Conservation (phyloP, 176 grass and related monocot species). For the Urochloa ruziziensis region DNA sequence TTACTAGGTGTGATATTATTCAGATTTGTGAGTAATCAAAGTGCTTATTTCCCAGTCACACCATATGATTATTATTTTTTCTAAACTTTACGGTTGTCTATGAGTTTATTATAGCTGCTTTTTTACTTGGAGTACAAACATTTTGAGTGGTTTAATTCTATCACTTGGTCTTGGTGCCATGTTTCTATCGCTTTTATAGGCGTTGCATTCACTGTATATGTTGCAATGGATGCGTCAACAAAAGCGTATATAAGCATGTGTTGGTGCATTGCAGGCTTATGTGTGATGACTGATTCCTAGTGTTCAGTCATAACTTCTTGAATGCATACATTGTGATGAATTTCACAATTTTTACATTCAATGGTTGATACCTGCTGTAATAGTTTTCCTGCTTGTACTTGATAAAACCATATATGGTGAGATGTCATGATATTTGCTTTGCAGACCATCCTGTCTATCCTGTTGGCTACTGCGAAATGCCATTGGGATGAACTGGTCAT, state of each 20-base stretch:
- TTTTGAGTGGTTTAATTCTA: neutral
- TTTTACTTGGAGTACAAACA: neutral
- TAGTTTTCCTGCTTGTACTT: too few relatives aligned
- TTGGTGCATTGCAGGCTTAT: constrained; percentile 36
- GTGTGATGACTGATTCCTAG: constrained; percentile 3
- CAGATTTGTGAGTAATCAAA: too few relatives aligned
- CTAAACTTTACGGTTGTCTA: too few relatives aligned
- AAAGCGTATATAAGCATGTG: constrained; percentile 48
- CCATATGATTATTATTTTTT: too few relatives aligned
- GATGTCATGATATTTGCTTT: neutral
- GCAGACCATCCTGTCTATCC: constrained; percentile 38
- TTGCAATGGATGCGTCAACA: constrained; percentile 56
- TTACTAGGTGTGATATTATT: too few relatives aligned
- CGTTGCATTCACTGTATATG: constrained; percentile 47
- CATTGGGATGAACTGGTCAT: constrained; percentile 51
- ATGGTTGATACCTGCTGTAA: too few relatives aligned
- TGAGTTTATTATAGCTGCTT: too few relatives aligned
- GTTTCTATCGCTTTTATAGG: constrained; percentile 55
- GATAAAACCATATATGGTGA: too few relatives aligned
- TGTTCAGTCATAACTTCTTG: neutral
- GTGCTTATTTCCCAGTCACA: too few relatives aligned
- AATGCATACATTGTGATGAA: constrained; percentile 5
- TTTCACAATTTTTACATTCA: neutral
- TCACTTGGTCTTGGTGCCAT: neutral
- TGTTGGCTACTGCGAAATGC: constrained; percentile 13